Evolutionary conservation across 2,329 filamentous ascomycete genomes (phyloP).

Genomic region (Tolypocladium sp.): DNA sequence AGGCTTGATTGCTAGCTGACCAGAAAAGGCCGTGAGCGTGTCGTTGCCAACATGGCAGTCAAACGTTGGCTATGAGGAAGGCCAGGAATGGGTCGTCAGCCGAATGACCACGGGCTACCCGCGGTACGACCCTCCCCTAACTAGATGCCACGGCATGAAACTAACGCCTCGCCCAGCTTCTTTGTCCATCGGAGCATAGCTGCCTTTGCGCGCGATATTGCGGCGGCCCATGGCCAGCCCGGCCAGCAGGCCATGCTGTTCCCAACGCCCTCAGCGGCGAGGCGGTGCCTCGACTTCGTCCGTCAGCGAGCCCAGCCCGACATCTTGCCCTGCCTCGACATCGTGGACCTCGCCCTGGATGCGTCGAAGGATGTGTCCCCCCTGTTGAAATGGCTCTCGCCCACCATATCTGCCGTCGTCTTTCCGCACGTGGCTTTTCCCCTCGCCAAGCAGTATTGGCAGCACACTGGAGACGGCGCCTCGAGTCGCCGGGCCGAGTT

Average conservation of each 20-base stretch:
- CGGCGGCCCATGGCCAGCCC: conserved; percentile 50
- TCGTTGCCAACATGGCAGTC: conserved; percentile 88
- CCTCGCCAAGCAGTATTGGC: conserved; percentile 91
- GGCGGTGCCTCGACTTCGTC: conserved; percentile 68
- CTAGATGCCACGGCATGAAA: neutral
- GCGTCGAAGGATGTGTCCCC: conserved; percentile 39
- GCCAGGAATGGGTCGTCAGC: conserved; percentile 73
- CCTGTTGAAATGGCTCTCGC: conserved; percentile 44
- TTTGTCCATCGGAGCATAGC: conserved; percentile 82
- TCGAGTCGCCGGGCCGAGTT: conserved; percentile 90
- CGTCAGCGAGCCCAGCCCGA: conserved; percentile 45
- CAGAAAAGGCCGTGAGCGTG: conserved; percentile 76
- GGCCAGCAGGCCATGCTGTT: conserved; percentile 73
- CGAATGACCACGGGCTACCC: conserved; percentile 90
- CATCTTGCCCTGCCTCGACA: conserved; percentile 36
- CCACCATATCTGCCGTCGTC: conserved; percentile 61
- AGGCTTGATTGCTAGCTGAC: neutral
- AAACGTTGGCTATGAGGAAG: conserved; percentile 92
- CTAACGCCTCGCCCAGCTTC: conserved; percentile 53
- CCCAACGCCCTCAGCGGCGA: conserved; percentile 60
- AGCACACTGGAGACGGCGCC: conserved; percentile 87
- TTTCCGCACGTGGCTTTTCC: conserved; percentile 58
- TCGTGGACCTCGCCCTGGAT: conserved; percentile 57
- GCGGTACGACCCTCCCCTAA: conserved; percentile 38
- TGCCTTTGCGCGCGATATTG: conserved; percentile 60